phyloP scores from a whole-genome alignment of 1,284 basidiomycete genomes.

The Microbotryum intermedium region DNA sequence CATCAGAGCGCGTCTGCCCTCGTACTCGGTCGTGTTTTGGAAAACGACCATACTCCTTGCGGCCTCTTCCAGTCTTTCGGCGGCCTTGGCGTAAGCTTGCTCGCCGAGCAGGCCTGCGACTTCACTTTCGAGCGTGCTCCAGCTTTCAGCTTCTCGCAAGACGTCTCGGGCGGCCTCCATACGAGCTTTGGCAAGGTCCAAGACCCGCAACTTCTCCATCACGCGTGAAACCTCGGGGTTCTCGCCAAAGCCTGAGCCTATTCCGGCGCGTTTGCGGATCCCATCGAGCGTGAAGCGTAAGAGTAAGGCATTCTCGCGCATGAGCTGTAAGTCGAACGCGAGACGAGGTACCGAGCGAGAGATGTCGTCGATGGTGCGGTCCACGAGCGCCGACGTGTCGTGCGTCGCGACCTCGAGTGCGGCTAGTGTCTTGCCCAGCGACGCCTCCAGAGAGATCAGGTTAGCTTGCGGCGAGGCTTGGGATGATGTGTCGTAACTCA shows the following conservation, averaged over 20 bases:
- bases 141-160: conserved; percentile 80
- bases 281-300: conserved; percentile 47
- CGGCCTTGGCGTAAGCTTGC: conserved; percentile 67
- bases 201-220: conserved; percentile 61
- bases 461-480: background rate
- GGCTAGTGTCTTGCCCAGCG: conserved; percentile 62
- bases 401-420: conserved; percentile 71
- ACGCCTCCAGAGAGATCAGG: conserved; percentile 61
- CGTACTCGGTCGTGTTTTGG: conserved; percentile 76
- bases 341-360: conserved; percentile 77
- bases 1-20: conserved; percentile 69
- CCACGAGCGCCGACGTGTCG: conserved; percentile 74
- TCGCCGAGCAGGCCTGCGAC: conserved; percentile 68
- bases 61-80: conserved; percentile 76
- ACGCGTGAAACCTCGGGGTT: conserved; percentile 46
- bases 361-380: conserved; percentile 79
- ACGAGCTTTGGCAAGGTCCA: conserved; percentile 70
- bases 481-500: background rate
- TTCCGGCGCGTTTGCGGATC: conserved; percentile 31
- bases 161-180: conserved; percentile 82
- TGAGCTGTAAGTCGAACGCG: conserved; percentile 87
- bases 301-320: conserved; percentile 75
- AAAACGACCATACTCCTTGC: conserved; percentile 78
- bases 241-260: conserved; percentile 34
- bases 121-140: conserved; percentile 86